Base-by-base conservation (phyloP, 768 basidiomycete genomes). In the Lactarius evosmus region DNA sequence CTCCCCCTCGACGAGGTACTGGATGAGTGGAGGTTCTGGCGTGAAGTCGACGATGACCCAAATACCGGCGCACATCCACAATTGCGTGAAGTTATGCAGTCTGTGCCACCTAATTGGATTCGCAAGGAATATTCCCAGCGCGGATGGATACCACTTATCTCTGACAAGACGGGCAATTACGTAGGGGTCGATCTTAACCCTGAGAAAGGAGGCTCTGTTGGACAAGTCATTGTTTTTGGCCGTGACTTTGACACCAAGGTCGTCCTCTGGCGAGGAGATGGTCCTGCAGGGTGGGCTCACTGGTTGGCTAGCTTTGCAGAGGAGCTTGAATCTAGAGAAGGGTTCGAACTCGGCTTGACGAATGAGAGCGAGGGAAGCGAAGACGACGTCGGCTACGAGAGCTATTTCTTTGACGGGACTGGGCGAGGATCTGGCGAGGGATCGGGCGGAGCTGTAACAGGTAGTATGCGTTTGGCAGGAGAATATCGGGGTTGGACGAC, bases 211-310 rank as follows among this genome's bases (percentile, higher is more conserved):
- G 95, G 94, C 50, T 77, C 82, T 9, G 79, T 82, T 60, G 97
- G 97, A 7, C 97, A 99, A 73, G 96, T 98, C 53, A 97, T 99
- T 62, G 88, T 98, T 55, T 99, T 98, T 74, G 97, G 97, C n/a
- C 85, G 97, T 56, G 97, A 98, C 72, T 98, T 98, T 75, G 97
- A 99, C 75, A 90, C 93, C 12, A 99, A 99, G 73, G 92, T 97
- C 40, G 95, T 98, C 46, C 79, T 98, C 52, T 98, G 89, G 87
- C 81, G 83, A 57, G 97, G 97, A 8, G 94, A 98, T 62, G 94
- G 95, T 8, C 81, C 83, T 17, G 86, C 83, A 11, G 97, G 96
- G 4, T 99, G 97, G 96, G 97, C 93, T 38, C 86, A 87, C 70
- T 99, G 95, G 93, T 76, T 98, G 57, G 87, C 93, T 5, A 80